Base-by-base conservation (phyloP, 805 yeast genomes). In the Maudiozyma saulgeensis region DNA sequence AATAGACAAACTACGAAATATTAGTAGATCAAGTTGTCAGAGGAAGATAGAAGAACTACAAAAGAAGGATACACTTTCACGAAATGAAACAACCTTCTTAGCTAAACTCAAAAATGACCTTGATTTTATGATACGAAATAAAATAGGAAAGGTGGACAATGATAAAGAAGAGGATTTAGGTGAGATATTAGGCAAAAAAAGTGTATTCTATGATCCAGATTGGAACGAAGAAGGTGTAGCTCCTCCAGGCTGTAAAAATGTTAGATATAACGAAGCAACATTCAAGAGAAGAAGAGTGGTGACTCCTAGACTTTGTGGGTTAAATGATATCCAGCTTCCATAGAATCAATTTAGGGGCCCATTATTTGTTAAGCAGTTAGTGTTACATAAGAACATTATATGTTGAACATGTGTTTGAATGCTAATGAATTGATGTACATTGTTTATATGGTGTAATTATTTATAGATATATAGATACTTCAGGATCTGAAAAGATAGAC, bases 171-270 rank as follows among this genome's bases (percentile, higher is more conserved):
- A 41, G 7, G 19, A 13, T 2, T 23, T 18, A 8, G 39, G 40
- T 49, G 43, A 34, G 50, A 52, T 69, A 58, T 64, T 77, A 56
- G 82, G 81, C 1, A 57, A 55, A 28, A 64, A 70, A 38, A 80
- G 86, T 7, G 68, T 80, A 1, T 82, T 76, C 58, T 81, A 78
- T 62, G 83, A 82, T 55, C 80, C 82, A 4, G 86, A 82, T 52
- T 73, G 84, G 68, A 82, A 82, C 51, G 81, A 83, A 2, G 57
- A 73, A 5, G 88, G 88, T 0, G 63, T 58, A 44, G 77, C 81
- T 0, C 84, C 85, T 0, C 47, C 51, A 4, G 56, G 64, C 16
- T 55, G 54, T 41, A 56, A 55, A 41, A 63, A 50, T 32, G 35
- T 66, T 4, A 64, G 70, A 1, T 66, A 66, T 44, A 62, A 61